phyloP scores from a whole-genome alignment of 192 early-diverging fungal species.

The Podila horticola region DNA sequence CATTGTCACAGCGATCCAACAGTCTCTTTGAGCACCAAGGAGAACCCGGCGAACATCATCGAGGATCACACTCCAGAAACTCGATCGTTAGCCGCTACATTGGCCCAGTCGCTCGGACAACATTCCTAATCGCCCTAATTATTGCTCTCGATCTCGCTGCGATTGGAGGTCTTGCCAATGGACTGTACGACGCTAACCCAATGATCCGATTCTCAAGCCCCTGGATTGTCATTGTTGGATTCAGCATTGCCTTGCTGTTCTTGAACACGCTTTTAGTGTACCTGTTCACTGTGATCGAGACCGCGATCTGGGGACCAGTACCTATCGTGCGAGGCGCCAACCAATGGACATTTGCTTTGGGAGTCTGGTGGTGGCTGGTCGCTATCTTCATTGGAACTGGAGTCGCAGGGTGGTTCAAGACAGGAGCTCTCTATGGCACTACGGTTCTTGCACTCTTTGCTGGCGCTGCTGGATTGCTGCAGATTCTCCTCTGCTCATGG shows the following conservation, averaged over 20 bases:
- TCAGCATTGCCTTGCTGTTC: conserved; percentile 7
- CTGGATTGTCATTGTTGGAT: conserved; percentile 23
- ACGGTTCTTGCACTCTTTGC: conserved; percentile 13
- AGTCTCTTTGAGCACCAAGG: conserved; percentile 1
- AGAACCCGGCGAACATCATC: not conserved
- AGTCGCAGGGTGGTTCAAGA: conserved; percentile 22
- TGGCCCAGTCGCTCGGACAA: not conserved
- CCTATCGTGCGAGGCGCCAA: conserved; percentile 10
- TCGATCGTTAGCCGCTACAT: not conserved
- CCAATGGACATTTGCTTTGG: conserved; percentile 41
- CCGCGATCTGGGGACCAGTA: conserved; percentile 13
- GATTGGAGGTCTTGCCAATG: conserved; percentile 2
- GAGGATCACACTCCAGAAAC: not conserved
- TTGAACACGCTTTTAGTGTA: conserved; percentile 32
- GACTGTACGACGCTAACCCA: conserved; percentile 9
- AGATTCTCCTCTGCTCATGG: conserved; percentile 14
- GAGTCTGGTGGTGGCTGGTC: conserved; percentile 44
- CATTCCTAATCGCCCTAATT: conserved; percentile 12
- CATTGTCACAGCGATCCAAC: not conserved
- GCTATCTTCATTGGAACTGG: conserved; percentile 16
- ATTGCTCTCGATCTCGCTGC: conserved; percentile 12
- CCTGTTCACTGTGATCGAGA: conserved; percentile 19
- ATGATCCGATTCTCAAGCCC: conserved; percentile 20
- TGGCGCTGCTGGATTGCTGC: conserved; percentile 28
- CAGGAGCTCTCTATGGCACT: conserved; percentile 33